Evolutionary conservation across 768 basidiomycete species (phyloP).

Genomic region (Lentinula edodes): DNA sequence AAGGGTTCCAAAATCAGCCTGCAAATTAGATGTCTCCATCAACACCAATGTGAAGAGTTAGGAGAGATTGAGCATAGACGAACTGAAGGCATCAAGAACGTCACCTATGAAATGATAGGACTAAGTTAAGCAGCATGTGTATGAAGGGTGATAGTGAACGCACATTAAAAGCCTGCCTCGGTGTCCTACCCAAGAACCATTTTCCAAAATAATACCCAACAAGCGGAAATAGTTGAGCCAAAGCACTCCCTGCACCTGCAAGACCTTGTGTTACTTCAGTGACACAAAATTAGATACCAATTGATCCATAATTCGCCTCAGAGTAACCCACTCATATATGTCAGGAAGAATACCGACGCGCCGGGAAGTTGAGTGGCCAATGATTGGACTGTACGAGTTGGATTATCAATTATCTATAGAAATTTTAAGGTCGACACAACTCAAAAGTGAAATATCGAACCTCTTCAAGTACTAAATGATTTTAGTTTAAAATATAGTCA

Average conservation of each 20-base stretch:
- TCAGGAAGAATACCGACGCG: conserved; percentile 58
- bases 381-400: conserved; percentile 34
- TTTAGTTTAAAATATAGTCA: background rate
- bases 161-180: conserved; percentile 49
- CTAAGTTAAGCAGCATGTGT: background rate
- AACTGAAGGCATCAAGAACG: conserved; percentile 49
- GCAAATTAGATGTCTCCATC: background rate
- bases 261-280: conserved; percentile 43
- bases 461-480: background rate
- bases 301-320: background rate
- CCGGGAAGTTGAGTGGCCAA: conserved; percentile 49
- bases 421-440: background rate
- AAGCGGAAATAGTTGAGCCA: conserved; percentile 50
- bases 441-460: background rate
- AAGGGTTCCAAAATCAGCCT: conserved; percentile 47
- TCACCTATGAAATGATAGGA: conserved; percentile 24
- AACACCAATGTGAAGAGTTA: background rate
- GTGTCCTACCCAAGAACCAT: conserved; percentile 63
- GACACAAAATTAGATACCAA: background rate
- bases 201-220: conserved; percentile 56
- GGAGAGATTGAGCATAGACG: conserved; percentile 8
- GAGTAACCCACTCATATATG: conserved; percentile 40
- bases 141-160: background rate
- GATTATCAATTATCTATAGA: conserved; percentile 34
- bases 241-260: conserved; percentile 44